A percentile compares a stretch with the other conserved stretches of the same genome.
Conservation (phyloP, 192 early-diverging fungal genomes). For the Entrophospora sp. region DNA sequence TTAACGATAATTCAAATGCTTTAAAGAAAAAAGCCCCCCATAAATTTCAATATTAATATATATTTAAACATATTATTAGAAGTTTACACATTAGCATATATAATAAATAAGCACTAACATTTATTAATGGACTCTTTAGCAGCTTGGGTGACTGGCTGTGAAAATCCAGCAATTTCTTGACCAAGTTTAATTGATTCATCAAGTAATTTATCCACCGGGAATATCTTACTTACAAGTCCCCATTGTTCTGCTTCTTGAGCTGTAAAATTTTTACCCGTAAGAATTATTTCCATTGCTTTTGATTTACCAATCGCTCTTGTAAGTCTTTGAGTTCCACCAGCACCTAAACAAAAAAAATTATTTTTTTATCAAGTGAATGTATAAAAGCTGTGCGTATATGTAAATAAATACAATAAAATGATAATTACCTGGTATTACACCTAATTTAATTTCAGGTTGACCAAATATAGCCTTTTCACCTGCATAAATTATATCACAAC, state of each 20-base stretch:
- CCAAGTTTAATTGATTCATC: slow-evolving; percentile 88
- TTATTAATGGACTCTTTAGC: slow-evolving; percentile 95
- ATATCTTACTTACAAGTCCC: slow-evolving; percentile 85
- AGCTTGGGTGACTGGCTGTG: slow-evolving; percentile 83
- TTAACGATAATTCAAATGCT: slow-evolving; percentile 83
- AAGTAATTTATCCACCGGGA: slow-evolving; percentile 77
- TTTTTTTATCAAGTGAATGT: neutral
- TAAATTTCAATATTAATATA: neutral
- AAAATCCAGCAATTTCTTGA: slow-evolving; percentile 74
- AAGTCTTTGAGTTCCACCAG: slow-evolving; percentile 76
- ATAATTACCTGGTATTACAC: slow-evolving; percentile 79
- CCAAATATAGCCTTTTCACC: slow-evolving; percentile 95
- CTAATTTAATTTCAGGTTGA: slow-evolving; percentile 98
- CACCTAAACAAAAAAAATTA: slow-evolving; percentile 25
- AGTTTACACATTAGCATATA: neutral
- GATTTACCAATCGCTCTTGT: slow-evolving; percentile 93
- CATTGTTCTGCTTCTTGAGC: slow-evolving; percentile 79
- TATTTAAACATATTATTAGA: neutral
- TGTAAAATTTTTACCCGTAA: slow-evolving; percentile 79
- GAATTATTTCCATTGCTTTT: slow-evolving; percentile 94
- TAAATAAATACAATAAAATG: neutral
- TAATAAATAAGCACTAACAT: slow-evolving; percentile 36
- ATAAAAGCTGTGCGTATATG: slow-evolving; percentile 30
- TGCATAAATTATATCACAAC: slow-evolving; percentile 98
- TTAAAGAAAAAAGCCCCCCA: neutral